Evolutionary conservation across 2,329 filamentous ascomycete species (phyloP).

Genomic region (Exophiala calicioides): DNA sequence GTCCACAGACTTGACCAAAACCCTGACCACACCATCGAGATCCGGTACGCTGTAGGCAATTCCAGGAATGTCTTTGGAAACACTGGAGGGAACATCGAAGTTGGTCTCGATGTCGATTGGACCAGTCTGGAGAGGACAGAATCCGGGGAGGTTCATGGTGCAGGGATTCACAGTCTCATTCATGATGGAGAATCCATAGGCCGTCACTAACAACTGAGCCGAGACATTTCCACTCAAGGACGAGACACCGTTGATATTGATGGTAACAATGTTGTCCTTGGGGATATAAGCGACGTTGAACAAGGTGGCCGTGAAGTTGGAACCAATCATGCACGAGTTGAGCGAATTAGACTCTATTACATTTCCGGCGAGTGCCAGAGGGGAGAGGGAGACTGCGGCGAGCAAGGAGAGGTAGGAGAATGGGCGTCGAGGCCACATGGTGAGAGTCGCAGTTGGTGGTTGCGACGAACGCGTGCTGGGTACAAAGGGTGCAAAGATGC

Average conservation of each 20-base stretch:
- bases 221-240: constrained; percentile 79
- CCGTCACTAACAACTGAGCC: constrained; percentile 73
- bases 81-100: constrained; percentile 58
- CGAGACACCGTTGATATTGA: constrained; percentile 79
- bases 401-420: constrained; percentile 34
- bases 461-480: constrained; percentile 12
- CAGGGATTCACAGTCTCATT: constrained; percentile 74
- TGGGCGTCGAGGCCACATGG: constrained; percentile 25
- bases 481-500: constrained; percentile 3
- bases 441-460: constrained; percentile 15
- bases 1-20: constrained; percentile 74
- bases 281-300: constrained; percentile 74
- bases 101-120: constrained; percentile 77
- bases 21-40: constrained; percentile 79
- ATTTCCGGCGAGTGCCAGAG: constrained; percentile 60
- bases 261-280: constrained; percentile 68
- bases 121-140: constrained; percentile 89
- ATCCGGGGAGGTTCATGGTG: constrained; percentile 64
- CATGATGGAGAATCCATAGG: constrained; percentile 78
- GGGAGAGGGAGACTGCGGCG: constrained; percentile 41
- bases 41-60: constrained; percentile 90
- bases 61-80: constrained; percentile 69
- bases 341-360: constrained; percentile 81
- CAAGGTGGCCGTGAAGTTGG: constrained; percentile 80
- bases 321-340: constrained; percentile 80